phyloP scores from a whole-genome alignment of 2,329 filamentous ascomycete genomes.

The Lasiodiplodia sp. region DNA sequence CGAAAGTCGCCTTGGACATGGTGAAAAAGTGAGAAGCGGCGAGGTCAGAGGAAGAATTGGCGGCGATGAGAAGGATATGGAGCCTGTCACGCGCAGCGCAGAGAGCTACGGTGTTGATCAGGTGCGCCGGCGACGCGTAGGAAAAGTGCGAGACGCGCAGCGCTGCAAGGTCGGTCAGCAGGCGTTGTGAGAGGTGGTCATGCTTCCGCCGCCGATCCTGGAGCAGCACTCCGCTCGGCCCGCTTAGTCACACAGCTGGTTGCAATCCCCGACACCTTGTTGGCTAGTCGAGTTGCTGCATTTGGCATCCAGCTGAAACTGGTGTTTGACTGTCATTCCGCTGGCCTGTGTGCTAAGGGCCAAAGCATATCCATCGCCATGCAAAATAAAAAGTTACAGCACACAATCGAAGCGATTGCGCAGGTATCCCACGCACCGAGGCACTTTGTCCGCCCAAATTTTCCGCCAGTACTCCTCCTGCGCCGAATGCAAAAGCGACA shows the following conservation, averaged over 20 bases:
- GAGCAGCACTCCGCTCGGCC: conserved; percentile 6
- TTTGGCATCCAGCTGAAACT: conserved; percentile 14
- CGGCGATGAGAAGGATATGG: not conserved
- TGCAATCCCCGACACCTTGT: conserved; percentile 24
- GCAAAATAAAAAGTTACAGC: not conserved
- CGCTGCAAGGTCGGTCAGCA: conserved; percentile 20
- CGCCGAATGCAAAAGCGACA: conserved; percentile 19
- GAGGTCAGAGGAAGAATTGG: not conserved
- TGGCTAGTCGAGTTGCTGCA: conserved; percentile 14
- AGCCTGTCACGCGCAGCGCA: conserved; percentile 22
- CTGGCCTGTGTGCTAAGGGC: conserved; percentile 2
- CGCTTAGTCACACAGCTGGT: conserved; percentile 23
- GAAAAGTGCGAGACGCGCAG: conserved; percentile 22
- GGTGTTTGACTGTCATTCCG: conserved; percentile 14
- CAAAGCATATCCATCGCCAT: conserved; percentile 20
- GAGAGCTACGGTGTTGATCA: conserved; percentile 12
- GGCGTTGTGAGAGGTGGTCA: conserved; percentile 21
- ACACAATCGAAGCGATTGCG: not conserved
- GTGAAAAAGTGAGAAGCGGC: conserved; percentile 21
- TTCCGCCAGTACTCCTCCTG: conserved; percentile 22
- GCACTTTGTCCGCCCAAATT: conserved; percentile 9
- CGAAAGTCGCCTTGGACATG: conserved; percentile 61
- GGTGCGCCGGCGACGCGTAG: conserved; percentile 25
- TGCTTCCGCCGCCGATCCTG: conserved; percentile 19
- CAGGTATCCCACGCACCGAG: conserved; percentile 9